Evolutionary conservation across 345 rosid species (phyloP).

Genomic region (Salix purpurea): DNA sequence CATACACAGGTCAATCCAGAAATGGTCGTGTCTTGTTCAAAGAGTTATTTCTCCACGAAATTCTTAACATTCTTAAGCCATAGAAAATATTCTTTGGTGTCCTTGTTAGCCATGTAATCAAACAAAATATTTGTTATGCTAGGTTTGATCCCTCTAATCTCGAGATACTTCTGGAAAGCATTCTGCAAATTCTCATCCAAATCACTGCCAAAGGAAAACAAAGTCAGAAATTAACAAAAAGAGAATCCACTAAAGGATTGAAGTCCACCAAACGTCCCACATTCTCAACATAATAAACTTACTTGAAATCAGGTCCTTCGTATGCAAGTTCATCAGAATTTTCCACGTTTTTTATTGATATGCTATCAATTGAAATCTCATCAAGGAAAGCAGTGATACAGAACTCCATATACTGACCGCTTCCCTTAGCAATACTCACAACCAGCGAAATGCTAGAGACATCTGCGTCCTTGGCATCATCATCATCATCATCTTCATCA

Average conservation of each 20-base stretch:
- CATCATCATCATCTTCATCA: constrained; percentile 26
- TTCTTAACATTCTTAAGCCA: constrained; percentile 58
- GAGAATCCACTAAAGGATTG: not conserved
- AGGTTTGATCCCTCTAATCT: constrained; percentile 60
- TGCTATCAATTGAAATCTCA: constrained; percentile 51
- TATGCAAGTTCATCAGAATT: constrained; percentile 47
- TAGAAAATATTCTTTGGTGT: constrained; percentile 46
- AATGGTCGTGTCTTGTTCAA: not conserved
- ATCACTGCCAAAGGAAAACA: constrained; percentile 35
- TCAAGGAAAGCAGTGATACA: constrained; percentile 46
- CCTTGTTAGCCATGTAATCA: constrained; percentile 52
- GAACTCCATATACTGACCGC: constrained; percentile 43
- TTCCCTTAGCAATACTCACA: constrained; percentile 42
- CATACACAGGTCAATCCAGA: not conserved
- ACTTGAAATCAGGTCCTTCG: constrained; percentile 67
- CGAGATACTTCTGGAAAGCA: constrained; percentile 57
- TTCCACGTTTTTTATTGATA: constrained; percentile 37
- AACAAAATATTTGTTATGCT: constrained; percentile 39
- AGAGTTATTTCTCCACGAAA: constrained; percentile 37
- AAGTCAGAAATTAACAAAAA: not conserved
- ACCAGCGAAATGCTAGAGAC: constrained; percentile 41
- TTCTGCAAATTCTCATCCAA: constrained; percentile 67
- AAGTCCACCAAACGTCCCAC: not conserved
- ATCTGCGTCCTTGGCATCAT: not conserved
- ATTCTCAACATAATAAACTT: constrained; percentile 8